These are phyloP conservation scores for Cyberlindnera samutprakarnensis DNA, from an alignment of 805 yeast genomes.

Conservation along the genomic window DNA sequence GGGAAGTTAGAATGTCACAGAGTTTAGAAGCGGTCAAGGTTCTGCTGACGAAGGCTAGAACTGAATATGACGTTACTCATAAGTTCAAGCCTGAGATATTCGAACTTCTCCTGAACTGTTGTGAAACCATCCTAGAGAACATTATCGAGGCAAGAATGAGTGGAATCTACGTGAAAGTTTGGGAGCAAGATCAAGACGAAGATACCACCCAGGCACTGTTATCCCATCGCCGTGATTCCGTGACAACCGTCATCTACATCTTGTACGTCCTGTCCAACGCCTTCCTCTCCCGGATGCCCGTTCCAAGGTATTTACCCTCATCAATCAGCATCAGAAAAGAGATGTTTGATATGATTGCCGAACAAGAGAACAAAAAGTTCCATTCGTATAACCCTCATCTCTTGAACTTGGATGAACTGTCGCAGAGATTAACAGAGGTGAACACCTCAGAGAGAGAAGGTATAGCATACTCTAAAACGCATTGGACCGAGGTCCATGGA, in stretches of 20 bases:
- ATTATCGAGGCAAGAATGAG: conserved; percentile 42
- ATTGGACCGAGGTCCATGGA: conserved; percentile 43
- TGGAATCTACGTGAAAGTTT: conserved; percentile 38
- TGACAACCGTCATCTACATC: conserved; percentile 36
- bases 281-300: conserved; percentile 26
- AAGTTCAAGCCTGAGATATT: conserved; percentile 27
- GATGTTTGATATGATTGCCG: conserved; percentile 31
- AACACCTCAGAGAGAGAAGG: conserved; percentile 1
- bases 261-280: conserved; percentile 38
- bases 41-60: conserved; percentile 27
- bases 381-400: background rate
- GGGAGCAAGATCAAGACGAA: conserved; percentile 34
- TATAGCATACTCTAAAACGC: conserved; percentile 19
- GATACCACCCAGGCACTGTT: conserved; percentile 31
- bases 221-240: conserved; percentile 39
- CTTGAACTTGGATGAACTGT: conserved; percentile 5
- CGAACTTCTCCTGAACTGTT: conserved; percentile 26
- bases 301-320: conserved; percentile 40
- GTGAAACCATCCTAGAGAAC: conserved; percentile 33
- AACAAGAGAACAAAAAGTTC: conserved; percentile 18
- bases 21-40: conserved; percentile 32
- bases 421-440: conserved; percentile 7
- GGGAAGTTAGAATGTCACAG: conserved; percentile 42
- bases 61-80: conserved; percentile 30
- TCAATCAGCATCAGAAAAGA: conserved; percentile 35